Evolutionary conservation across 1,284 basidiomycete species (phyloP).

Genomic region (Agaricales sp.): DNA sequence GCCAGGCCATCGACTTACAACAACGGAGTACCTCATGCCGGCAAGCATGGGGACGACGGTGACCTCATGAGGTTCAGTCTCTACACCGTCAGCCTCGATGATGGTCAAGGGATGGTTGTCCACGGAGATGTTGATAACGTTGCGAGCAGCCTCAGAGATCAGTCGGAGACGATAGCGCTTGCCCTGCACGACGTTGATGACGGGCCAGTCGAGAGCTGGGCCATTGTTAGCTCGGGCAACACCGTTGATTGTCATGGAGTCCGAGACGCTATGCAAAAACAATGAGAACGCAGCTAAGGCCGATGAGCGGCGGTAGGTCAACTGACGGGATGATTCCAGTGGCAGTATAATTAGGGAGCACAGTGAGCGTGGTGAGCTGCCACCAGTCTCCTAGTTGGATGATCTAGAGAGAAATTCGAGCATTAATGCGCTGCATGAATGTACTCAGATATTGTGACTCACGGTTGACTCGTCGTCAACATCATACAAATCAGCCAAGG

Average conservation of each 20-base stretch:
- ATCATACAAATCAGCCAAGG: conserved; percentile 9
- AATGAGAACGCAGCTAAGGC: no score
- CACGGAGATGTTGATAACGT: conserved; percentile 27
- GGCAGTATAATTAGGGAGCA: conserved; percentile 15
- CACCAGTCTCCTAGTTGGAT: conserved; percentile 18
- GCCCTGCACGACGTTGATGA: conserved; percentile 23
- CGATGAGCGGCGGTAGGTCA: no score
- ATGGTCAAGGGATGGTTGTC: conserved; percentile 29
- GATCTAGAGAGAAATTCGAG: conserved; percentile 17
- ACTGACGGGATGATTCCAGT: conserved; percentile 20
- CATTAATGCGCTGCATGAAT: conserved; percentile 15
- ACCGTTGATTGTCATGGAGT: conserved; percentile 22
- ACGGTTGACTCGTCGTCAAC: conserved; percentile 13
- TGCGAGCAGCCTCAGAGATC: conserved; percentile 33
- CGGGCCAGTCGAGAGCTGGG: conserved; percentile 20
- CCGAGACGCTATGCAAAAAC: no score
- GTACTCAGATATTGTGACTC: no score
- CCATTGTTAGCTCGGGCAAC: conserved; percentile 26
- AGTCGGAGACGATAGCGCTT: conserved; percentile 36
- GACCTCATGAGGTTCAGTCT: conserved; percentile 25
- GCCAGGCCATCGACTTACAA: conserved; percentile 17
- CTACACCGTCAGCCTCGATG: conserved; percentile 24
- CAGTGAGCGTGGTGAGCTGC: conserved; percentile 14
- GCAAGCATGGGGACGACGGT: conserved; percentile 23
- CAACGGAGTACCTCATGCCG: conserved; percentile 27